Evolutionary conservation across 2,329 filamentous ascomycete genomes (phyloP), one percentile per base, ranked within the genome.

Genomic region (Atkinsonella texensis): DNA sequence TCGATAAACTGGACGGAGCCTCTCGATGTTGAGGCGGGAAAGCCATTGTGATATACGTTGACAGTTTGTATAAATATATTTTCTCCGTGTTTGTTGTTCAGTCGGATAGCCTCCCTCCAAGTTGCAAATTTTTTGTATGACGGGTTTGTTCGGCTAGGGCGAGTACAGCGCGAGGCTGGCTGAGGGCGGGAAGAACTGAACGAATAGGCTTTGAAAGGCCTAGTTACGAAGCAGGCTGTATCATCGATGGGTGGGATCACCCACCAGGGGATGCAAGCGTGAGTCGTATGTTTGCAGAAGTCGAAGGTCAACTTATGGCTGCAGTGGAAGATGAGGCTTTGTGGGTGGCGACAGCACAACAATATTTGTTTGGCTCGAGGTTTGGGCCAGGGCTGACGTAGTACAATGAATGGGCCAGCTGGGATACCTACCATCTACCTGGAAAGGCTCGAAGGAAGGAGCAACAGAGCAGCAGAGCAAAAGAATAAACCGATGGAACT

Each of bases 1-100:
- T 70, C 52, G 68, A 67, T 47, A 69, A 61, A 51, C 59, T 58
- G 55, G 64, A 57, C 57, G 63, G 54, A 35, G 60, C 57, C 57
- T 69, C 68, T 59, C 67, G 62, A 54, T 62, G 67, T 51, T 63
- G 60, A 46, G 66, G 65, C 47, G 67, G 63, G 48, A 62, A 68
- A 46, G 66, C 67, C 68, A 70, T 70, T 20, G 48, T 17, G 28
- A 23, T 18, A 13, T 10, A 35, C 33, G 13, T 3, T 9, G 40
- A 38, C 8, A 15, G 23, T n/a, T 48, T n/a, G 9, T 41, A 28
- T 23, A 23, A 23, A 23, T 23, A 18, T 20, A 41, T 11, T 31
- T 48, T 40, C 8, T 32, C 12, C 12, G 8, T 42, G 11, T 23
- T 4, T 44, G 39, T 20, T 52, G 13, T 38, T n/a, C 40, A 17